A percentile compares a stretch with the other conserved stretches of the same genome.
These are phyloP conservation scores for Pichia inconspicua DNA, from an alignment of 1,139 yeast genomes.

Conservation along the genomic window DNA sequence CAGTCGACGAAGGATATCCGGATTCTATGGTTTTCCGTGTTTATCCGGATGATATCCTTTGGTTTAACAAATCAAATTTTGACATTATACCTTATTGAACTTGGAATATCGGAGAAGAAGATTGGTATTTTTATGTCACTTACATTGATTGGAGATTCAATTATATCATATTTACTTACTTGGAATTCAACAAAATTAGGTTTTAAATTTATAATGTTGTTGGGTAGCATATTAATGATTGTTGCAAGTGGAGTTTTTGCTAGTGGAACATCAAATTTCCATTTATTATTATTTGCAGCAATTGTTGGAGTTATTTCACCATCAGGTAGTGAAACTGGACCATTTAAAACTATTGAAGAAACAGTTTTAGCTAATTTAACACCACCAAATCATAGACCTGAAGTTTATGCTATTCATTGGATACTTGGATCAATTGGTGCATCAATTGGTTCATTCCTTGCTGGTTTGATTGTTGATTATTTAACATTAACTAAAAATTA, in stretches of 20 bases:
- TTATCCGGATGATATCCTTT: slow-evolving; percentile 66
- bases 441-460: slow-evolving; percentile 62
- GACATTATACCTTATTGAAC: slow-evolving; percentile 55
- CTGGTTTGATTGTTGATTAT: slow-evolving; percentile 53
- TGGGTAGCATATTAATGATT: slow-evolving; percentile 67
- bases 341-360: slow-evolving; percentile 84
- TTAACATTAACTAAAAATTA: slow-evolving; percentile 31
- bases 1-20: slow-evolving; percentile 42
- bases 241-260: slow-evolving; percentile 63
- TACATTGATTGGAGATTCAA: slow-evolving; percentile 73
- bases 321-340: slow-evolving; percentile 89
- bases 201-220: slow-evolving; percentile 53
- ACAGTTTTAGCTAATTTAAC: slow-evolving; percentile 79
- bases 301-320: slow-evolving; percentile 74
- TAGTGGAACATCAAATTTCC: slow-evolving; percentile 38
- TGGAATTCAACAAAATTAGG: slow-evolving; percentile 79
- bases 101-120: slow-evolving; percentile 47
- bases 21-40: slow-evolving; percentile 62
- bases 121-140: slow-evolving; percentile 81
- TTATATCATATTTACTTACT: slow-evolving; percentile 62
- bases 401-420: slow-evolving; percentile 65
- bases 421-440: slow-evolving; percentile 66
- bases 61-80: slow-evolving; percentile 79
- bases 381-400: slow-evolving; percentile 57
- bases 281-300: slow-evolving; percentile 55